These are phyloP conservation scores for Purshia tridentata DNA, from an alignment of 306 rosid species.

Conservation along the genomic window DNA sequence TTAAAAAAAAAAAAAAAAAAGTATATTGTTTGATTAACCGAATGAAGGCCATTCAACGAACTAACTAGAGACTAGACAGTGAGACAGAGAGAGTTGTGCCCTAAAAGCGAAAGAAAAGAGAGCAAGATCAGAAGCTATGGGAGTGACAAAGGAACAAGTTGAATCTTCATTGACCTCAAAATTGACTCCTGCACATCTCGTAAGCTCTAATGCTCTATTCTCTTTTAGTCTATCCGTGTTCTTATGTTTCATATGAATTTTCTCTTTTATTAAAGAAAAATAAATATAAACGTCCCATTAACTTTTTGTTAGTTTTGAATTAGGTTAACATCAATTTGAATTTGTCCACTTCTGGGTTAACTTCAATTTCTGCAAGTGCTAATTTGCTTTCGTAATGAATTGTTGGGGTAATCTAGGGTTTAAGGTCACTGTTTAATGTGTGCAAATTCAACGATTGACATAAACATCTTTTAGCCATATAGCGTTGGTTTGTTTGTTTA, in stretches of 20 bases:
- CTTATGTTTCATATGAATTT: background rate
- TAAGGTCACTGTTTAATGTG: background rate
- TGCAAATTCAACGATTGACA: background rate
- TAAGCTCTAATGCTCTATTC: constrained; percentile 43
- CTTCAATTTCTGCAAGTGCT: background rate
- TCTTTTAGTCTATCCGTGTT: background rate
- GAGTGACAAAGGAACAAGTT: constrained; percentile 83
- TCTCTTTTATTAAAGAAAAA: background rate
- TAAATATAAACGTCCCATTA: background rate
- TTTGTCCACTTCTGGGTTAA: background rate
- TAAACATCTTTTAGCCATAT: background rate
- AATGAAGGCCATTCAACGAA: too few relatives aligned
- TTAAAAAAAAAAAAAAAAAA: too few relatives aligned
- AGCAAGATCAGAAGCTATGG: constrained; percentile 37
- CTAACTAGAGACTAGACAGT: too few relatives aligned
- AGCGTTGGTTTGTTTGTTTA: background rate
- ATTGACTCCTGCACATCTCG: constrained; percentile 74
- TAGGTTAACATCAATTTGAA: background rate
- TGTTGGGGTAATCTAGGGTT: background rate
- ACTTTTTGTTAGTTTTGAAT: background rate
- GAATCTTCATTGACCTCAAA: constrained; percentile 72
- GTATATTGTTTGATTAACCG: too few relatives aligned
- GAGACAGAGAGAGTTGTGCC: background rate
- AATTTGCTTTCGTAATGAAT: background rate
- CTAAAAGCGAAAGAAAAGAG: background rate